Evolutionary conservation across 108 stramenopile species (phyloP).

Genomic region (Chaetoceros muelleri): DNA sequence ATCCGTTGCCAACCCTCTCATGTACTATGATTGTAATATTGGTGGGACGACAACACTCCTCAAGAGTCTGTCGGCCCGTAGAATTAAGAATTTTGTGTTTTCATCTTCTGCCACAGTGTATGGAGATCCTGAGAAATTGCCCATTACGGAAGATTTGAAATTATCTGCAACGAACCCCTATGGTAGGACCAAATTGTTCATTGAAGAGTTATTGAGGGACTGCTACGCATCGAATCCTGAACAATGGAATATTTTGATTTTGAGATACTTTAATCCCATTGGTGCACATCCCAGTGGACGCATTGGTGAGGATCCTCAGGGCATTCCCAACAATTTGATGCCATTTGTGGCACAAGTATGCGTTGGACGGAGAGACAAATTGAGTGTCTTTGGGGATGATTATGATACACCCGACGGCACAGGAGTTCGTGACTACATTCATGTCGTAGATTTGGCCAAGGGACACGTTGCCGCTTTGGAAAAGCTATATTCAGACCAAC

Average conservation of each 20-base stretch:
- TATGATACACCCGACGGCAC: slow-evolving; percentile 96
- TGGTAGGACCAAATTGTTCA: slow-evolving; percentile 95
- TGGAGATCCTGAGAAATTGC: slow-evolving; percentile 88
- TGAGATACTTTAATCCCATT: slow-evolving; percentile 99
- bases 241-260: slow-evolving; percentile 69
- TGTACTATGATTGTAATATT: slow-evolving; percentile 95
- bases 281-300: slow-evolving; percentile 94
- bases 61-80: slow-evolving; percentile 23
- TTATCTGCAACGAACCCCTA: slow-evolving; percentile 91
- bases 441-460: slow-evolving; percentile 96
- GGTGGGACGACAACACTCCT: slow-evolving; percentile 85
- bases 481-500: slow-evolving; percentile 51
- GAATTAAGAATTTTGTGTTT: slow-evolving; percentile 84
- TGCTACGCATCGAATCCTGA: slow-evolving; percentile 42
- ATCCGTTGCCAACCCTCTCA: slow-evolving; percentile 77
- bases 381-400: slow-evolving; percentile 96
- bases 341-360: slow-evolving; percentile 97
- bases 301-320: slow-evolving; percentile 98
- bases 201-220: slow-evolving; percentile 98
- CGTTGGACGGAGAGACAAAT: slow-evolving; percentile 84
- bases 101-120: slow-evolving; percentile 97
- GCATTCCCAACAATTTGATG: slow-evolving; percentile 98
- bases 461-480: slow-evolving; percentile 93
- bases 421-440: slow-evolving; percentile 98
- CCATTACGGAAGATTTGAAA: slow-evolving; percentile 70